Conservation (phyloP, 305 asterid species). For the Coffea humblotiana region DNA sequence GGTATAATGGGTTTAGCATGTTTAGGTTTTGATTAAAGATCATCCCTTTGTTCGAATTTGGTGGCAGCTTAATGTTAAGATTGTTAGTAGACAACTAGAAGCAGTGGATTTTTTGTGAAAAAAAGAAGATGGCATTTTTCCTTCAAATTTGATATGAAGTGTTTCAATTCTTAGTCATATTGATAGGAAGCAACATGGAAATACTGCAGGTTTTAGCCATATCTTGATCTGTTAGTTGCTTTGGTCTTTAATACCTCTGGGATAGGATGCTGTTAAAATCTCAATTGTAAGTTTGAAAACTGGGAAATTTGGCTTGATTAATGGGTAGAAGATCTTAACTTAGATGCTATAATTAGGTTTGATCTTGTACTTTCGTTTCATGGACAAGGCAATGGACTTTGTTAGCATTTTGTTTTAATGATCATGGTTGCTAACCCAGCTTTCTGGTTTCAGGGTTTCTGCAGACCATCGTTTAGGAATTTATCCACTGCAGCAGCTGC, state of each 20-base stretch:
- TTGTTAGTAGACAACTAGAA: background rate
- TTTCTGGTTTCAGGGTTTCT: constrained; percentile 40
- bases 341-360: background rate
- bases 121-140: background rate
- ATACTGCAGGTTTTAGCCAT: background rate
- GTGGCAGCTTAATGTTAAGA: background rate
- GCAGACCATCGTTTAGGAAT: constrained; percentile 41
- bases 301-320: background rate
- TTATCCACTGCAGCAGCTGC: constrained; percentile 52
- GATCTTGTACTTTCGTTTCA: background rate
- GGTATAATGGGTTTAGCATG: no score
- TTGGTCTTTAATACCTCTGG: background rate
- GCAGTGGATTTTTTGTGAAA: background rate
- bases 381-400: background rate
- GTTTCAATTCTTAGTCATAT: background rate
- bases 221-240: background rate
- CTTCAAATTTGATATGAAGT: background rate
- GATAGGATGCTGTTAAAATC: background rate
- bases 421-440: background rate
- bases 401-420: background rate
- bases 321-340: background rate
- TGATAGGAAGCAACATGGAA: background rate
- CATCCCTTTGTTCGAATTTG: background rate
- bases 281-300: background rate
- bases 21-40: background rate